These are phyloP conservation scores for Phalaenopsis aphrodite DNA, from an alignment of 106 monocot species.

Conservation along the genomic window DNA sequence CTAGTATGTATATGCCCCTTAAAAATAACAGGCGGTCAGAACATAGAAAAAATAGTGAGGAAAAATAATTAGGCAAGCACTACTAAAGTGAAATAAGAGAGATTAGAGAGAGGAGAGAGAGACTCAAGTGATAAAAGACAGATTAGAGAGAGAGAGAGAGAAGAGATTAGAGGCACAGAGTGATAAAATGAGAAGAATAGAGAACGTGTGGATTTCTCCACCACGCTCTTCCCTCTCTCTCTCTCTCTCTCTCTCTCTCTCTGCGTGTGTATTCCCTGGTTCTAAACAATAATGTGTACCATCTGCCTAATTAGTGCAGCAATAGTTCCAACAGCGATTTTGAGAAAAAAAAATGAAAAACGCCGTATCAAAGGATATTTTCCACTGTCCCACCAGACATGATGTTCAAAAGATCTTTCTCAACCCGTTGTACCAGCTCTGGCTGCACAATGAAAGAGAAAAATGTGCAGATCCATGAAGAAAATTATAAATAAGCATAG, in stretches of 20 bases:
- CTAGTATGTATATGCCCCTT: too few species aligned
- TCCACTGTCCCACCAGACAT: conserved; percentile 43
- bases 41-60: neutral
- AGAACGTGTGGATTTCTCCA: neutral
- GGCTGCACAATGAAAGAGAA: conserved; percentile 41
- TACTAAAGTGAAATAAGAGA: neutral
- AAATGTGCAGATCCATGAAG: neutral
- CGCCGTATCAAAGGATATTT: conserved; percentile 33
- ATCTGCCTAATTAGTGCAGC: neutral
- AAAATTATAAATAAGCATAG: neutral
- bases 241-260: neutral
- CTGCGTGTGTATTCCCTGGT: neutral
- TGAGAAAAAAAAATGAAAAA: neutral
- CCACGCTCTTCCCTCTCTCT: neutral
- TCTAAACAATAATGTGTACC: neutral
- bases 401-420: conserved; percentile 66
- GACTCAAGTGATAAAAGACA: neutral
- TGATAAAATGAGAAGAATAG: neutral
- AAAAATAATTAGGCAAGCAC: neutral
- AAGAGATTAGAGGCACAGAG: neutral
- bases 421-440: conserved; percentile 71
- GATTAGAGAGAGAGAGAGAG: neutral
- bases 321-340: neutral
- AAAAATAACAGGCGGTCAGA: neutral
- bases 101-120: neutral